These are phyloP conservation scores for Monilinia polystroma DNA, from an alignment of 2,329 filamentous ascomycete species.

Conservation along the genomic window DNA sequence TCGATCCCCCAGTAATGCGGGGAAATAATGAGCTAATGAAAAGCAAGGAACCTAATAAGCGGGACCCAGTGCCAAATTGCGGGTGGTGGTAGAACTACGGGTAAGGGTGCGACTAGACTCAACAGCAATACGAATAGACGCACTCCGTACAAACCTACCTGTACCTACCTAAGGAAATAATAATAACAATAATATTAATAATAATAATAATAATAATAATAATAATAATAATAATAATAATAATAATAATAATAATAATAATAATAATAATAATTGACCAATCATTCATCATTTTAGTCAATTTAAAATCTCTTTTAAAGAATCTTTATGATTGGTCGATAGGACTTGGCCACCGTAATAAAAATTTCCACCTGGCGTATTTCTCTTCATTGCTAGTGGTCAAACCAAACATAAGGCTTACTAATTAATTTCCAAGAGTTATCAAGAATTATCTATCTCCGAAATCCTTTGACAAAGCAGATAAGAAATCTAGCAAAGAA, in stretches of 20 bases:
- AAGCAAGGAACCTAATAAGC: neutral
- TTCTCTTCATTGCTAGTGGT: neutral
- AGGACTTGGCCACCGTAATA: neutral
- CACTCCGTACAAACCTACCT: no score
- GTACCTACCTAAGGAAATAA: no score
- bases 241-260: neutral
- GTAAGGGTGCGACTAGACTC: no score
- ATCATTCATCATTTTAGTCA: neutral
- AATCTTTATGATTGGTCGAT: neutral
- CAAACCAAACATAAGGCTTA: neutral
- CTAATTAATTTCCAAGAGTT: conserved; percentile 22
- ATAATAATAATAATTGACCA: neutral
- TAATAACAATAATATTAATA: neutral
- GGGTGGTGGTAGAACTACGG: no score
- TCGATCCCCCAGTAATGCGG: conserved; percentile 16
- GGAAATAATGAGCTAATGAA: conserved; percentile 2
- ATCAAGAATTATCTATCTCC: conserved; percentile 11
- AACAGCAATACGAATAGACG: no score
- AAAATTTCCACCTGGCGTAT: neutral
- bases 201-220: neutral
- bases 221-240: neutral
- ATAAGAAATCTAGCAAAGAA: conserved; percentile 14
- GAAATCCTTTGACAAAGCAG: conserved; percentile 6
- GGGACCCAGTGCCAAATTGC: no score
- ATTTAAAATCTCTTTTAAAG: neutral